A percentile compares a stretch with the other conserved stretches of the same genome.
These are phyloP conservation scores for Saccharomycopsis hybrid DNA, from an alignment of 1,139 yeast genomes.

Conservation along the genomic window DNA sequence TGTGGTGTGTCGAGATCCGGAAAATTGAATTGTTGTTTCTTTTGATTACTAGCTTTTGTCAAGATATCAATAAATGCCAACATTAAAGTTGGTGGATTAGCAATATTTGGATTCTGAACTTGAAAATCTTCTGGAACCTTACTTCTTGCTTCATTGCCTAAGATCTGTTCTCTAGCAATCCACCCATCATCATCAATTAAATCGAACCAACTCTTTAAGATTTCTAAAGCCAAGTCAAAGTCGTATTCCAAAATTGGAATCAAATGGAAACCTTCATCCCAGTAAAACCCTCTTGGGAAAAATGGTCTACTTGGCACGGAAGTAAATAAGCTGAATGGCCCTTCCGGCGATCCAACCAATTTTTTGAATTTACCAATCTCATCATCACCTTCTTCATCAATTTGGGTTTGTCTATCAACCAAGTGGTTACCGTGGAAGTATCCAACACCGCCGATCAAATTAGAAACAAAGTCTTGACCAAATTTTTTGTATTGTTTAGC, in stretches of 20 bases:
- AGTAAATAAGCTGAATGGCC: conserved; percentile 68
- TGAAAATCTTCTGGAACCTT: conserved; percentile 84
- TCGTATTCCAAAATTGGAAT: conserved; percentile 80
- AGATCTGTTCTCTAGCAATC: conserved; percentile 93
- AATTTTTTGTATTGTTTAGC: conserved; percentile 43
- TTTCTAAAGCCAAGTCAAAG: conserved; percentile 74
- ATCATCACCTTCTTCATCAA: conserved; percentile 62
- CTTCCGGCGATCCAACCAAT: conserved; percentile 50
- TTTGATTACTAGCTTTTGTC: conserved; percentile 35
- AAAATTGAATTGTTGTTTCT: conserved; percentile 12
- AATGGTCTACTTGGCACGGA: conserved; percentile 90
- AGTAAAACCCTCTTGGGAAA: conserved; percentile 93
- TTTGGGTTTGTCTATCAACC: conserved; percentile 65
- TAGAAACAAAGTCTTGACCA: conserved; percentile 75
- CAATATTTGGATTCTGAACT: conserved; percentile 83
- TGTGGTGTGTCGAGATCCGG: conserved; percentile 25
- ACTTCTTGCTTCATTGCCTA: conserved; percentile 86
- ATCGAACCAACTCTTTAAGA: conserved; percentile 81
- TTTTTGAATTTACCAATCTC: conserved; percentile 29
- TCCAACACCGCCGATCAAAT: conserved; percentile 83
- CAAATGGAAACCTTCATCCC: conserved; percentile 98
- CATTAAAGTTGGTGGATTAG: conserved; percentile 94
- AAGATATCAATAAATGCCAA: conserved; percentile 67
- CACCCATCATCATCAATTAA: conserved; percentile 88
- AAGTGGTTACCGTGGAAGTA: conserved; percentile 83